Conservation (phyloP, 2,329 filamentous ascomycete genomes). For the Chrysoporthe cubensis region DNA sequence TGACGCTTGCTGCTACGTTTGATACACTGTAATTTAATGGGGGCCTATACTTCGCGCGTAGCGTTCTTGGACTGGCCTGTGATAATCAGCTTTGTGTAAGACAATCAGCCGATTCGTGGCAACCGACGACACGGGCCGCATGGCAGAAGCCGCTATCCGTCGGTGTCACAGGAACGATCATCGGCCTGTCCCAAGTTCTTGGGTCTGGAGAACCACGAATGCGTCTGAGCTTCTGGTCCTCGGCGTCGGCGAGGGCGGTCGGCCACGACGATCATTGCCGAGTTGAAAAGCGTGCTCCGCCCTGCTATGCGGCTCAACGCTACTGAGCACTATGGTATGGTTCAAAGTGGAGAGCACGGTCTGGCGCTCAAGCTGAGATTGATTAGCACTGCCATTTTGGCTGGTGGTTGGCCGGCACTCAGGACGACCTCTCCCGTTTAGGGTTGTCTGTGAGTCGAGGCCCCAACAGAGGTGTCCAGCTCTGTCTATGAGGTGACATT, state of each 20-base stretch:
- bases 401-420: neutral
- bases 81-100: neutral
- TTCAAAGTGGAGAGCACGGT: neutral
- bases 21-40: neutral
- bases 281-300: neutral
- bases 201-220: neutral
- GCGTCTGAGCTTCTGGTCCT: neutral
- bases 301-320: constrained; percentile 5
- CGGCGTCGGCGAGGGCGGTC: neutral
- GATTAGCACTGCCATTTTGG: constrained; percentile 1
- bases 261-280: neutral
- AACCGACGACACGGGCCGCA: neutral
- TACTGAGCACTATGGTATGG: neutral
- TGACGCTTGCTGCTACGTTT: neutral
- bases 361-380: neutral
- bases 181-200: constrained; percentile 8
- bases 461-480: neutral
- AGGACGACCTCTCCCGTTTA: neutral
- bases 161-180: constrained; percentile 8
- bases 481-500: neutral
- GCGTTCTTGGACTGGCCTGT: neutral
- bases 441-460: neutral
- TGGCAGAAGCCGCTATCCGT: constrained; percentile 12
- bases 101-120: constrained; percentile 6
- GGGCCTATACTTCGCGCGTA: neutral